Base-by-base conservation (phyloP, 177 flowering plant genomes). In the Vitis hybrid region DNA sequence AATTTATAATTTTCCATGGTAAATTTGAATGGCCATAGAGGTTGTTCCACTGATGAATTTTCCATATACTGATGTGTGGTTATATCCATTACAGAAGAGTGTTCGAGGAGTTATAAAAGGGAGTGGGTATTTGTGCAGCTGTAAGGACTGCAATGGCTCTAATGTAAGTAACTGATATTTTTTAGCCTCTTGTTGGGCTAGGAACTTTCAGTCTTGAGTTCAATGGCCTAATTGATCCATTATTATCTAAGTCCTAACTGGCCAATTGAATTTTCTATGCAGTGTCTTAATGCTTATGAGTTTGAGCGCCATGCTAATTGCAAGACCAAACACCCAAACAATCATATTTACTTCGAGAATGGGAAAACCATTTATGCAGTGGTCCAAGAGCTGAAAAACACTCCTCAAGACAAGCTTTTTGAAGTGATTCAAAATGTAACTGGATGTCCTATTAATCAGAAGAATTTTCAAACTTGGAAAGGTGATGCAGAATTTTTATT, bases 241-340 rank as follows among this genome's bases (percentile, higher is more conserved):
- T 39, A 39, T 39, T 7, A 32, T 54, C 18, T 19, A 52, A 62
- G 48, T 13, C 34, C 51, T 67, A 56, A 51, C 62, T 64, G 30
- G 10, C 23, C n/a, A 51, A 32, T 56, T 11, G 48, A 72, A 62
- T 60, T 52, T 21, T 52, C 56, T 48, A 14, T 67, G 67, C 74
- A 89, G 94, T 70, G 77, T 67, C 80, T 91, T 30, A 88, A 84
- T 85, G 97, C 94, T 9, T 87, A 83, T 73, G 92, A 88, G 70
- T 86, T 89, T 75, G 97, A 91, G 82, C 84, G 83, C 12, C 92
- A 88, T 80, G 95, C 92, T 75, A 85, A 83, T 76, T 80, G 80
- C 83, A 86, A 87, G 74, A 82, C 93, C 17, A 88, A 85, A 57
- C 93, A 91, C 70, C 93, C 97, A 13, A 90, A 90, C 71, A 86